Percentiles rank a stretch among this genome's conserved stretches.
Conservation (phyloP, 257 asterid species). For the Solanum paucissectum region DNA sequence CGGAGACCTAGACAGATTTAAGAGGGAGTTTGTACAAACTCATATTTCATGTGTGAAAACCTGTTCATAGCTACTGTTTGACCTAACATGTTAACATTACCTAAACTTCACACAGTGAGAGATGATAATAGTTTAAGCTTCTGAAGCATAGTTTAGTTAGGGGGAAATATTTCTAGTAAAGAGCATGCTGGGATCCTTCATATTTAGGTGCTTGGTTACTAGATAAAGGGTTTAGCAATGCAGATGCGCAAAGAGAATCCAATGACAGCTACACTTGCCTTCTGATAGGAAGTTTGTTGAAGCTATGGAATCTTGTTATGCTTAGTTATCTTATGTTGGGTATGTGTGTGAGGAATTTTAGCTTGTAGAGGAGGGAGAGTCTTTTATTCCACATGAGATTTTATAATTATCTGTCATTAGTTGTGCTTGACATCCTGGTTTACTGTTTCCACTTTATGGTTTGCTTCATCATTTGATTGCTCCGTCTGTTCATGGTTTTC, state of each 20-base stretch:
- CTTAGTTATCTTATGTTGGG: background rate
- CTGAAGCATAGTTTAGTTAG: background rate
- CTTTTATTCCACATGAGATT: background rate
- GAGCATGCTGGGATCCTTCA: background rate
- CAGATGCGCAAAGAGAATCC: background rate
- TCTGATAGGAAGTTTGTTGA: background rate
- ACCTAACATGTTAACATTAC: background rate
- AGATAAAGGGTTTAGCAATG: background rate
- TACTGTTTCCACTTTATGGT: background rate
- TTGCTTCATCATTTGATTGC: background rate
- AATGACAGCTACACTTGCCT: background rate
- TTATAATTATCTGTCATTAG: background rate
- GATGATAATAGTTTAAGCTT: background rate
- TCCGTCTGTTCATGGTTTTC: constrained; percentile 7
- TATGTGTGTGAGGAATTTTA: background rate
- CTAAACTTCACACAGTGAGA: background rate
- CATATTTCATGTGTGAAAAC: background rate
- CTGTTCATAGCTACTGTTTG: background rate
- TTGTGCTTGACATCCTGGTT: background rate
- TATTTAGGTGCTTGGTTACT: background rate
- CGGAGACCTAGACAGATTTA: background rate
- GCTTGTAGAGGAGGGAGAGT: background rate
- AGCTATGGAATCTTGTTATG: background rate
- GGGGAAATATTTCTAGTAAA: background rate
- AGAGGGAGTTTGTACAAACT: background rate